Evolutionary conservation across 495 filamentous ascomycete genomes (phyloP).

Genomic region (Penicillium soppii): DNA sequence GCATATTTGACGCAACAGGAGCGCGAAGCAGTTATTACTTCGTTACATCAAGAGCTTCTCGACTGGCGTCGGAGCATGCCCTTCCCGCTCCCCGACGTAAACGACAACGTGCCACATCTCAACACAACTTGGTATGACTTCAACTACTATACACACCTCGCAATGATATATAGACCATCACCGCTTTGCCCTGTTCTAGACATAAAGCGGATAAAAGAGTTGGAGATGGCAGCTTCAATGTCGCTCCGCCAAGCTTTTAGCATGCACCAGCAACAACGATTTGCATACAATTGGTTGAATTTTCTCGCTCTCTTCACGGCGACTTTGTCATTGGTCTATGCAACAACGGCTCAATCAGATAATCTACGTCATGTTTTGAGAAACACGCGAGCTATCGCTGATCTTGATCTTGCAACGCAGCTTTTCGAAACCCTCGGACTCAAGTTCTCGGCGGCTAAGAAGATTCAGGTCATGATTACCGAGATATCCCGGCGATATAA

Average conservation of each 20-base stretch:
- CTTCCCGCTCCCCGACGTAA: slow-evolving; percentile 37
- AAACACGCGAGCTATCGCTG: slow-evolving; percentile 25
- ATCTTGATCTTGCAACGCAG: slow-evolving; percentile 22
- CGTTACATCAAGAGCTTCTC: slow-evolving; percentile 33
- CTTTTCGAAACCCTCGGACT: neutral
- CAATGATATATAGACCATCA: slow-evolving; percentile 39
- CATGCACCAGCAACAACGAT: slow-evolving; percentile 33
- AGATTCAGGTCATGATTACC: neutral
- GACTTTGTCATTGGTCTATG: slow-evolving; percentile 37
- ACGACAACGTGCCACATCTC: slow-evolving; percentile 37
- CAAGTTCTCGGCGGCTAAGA: neutral
- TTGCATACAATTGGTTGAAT: slow-evolving; percentile 45
- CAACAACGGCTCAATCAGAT: slow-evolving; percentile 31
- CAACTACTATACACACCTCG: slow-evolving; percentile 40
- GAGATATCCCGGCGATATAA: neutral
- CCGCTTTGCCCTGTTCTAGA: slow-evolving; percentile 32
- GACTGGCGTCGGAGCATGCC: slow-evolving; percentile 42
- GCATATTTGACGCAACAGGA: slow-evolving; percentile 12
- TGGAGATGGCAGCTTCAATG: slow-evolving; percentile 35
- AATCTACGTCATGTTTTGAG: slow-evolving; percentile 18
- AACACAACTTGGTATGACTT: slow-evolving; percentile 41
- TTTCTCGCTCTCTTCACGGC: slow-evolving; percentile 36
- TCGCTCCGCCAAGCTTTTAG: slow-evolving; percentile 36
- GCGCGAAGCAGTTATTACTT: slow-evolving; percentile 25
- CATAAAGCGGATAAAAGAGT: slow-evolving; percentile 21